Conservation (phyloP, 2,329 filamentous ascomycete species). For the Zymoseptoria ardabiliae region DNA sequence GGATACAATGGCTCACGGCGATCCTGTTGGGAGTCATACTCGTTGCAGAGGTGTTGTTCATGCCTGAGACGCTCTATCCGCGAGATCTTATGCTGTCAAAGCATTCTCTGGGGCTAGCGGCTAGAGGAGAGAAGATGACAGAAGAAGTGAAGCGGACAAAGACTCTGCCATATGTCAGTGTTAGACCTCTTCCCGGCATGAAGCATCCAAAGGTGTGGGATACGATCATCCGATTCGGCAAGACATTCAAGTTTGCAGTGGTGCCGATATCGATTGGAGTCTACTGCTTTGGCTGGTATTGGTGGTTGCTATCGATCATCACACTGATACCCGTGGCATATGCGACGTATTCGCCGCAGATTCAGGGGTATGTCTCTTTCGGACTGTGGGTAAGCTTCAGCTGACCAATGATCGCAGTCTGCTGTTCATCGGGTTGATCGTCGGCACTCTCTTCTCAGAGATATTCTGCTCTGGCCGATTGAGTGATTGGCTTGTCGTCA, state of each 20-base stretch:
- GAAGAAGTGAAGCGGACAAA: slow-evolving; percentile 10
- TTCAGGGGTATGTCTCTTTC: slow-evolving; percentile 8
- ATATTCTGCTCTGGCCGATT: slow-evolving; percentile 11
- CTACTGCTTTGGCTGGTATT: slow-evolving; percentile 15
- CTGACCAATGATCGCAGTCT: slow-evolving; percentile 2
- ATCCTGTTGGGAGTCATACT: slow-evolving; percentile 11
- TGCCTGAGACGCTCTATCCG: slow-evolving; percentile 15
- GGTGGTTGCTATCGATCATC: slow-evolving; percentile 13
- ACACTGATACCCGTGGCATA: slow-evolving; percentile 14
- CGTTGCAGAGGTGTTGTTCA: slow-evolving; percentile 10
- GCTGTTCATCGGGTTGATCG: slow-evolving; percentile 14
- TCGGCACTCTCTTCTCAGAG: slow-evolving; percentile 14
- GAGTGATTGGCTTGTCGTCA: slow-evolving; percentile 16
- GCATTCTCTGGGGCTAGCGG: neutral
- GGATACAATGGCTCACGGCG: slow-evolving; percentile 15
- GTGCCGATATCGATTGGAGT: slow-evolving; percentile 11
- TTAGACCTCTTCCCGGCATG: slow-evolving; percentile 11
- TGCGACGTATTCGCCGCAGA: slow-evolving; percentile 12
- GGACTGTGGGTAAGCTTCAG: neutral
- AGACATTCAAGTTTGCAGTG: slow-evolving; percentile 11
- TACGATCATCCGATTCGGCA: slow-evolving; percentile 10
- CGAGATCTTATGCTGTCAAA: slow-evolving; percentile 11
- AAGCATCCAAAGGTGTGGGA: slow-evolving; percentile 14
- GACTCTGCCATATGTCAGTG: slow-evolving; percentile 8
- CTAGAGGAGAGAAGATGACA: slow-evolving; percentile 3